A percentile compares a stretch with the other conserved stretches of the same genome.
phyloP scores from a whole-genome alignment of 768 basidiomycete genomes.

The Leccinellum luteum region DNA sequence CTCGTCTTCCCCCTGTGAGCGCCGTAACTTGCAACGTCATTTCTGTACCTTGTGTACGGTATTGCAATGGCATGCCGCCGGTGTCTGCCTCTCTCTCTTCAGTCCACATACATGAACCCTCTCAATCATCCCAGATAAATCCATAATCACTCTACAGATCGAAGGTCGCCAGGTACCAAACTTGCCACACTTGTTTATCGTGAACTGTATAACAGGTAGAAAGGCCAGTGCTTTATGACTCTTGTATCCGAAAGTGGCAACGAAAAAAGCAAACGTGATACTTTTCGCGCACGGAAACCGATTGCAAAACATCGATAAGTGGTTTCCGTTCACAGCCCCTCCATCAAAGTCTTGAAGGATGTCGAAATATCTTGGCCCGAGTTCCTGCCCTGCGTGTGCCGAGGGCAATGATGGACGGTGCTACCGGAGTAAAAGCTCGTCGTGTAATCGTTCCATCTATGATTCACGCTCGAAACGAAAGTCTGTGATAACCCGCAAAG shows the following conservation, averaged over 20 bases:
- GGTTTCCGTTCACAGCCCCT: background rate
- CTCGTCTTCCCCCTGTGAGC: background rate
- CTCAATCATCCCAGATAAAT: slow-evolving; percentile 5
- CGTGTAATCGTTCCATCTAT: background rate
- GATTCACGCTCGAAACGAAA: background rate
- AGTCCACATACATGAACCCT: background rate
- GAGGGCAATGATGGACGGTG: slow-evolving; percentile 1
- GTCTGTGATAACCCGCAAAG: background rate
- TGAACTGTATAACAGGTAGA: background rate
- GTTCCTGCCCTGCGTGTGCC: background rate
- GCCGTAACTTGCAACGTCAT: slow-evolving; percentile 4
- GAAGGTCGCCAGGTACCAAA: slow-evolving; percentile 1
- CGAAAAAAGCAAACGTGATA: background rate
- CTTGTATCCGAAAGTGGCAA: background rate
- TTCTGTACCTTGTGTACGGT: background rate
- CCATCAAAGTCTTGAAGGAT: background rate
- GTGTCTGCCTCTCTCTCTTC: background rate
- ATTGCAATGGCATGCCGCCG: too few relatives aligned
- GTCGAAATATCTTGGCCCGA: background rate
- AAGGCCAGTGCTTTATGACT: background rate
- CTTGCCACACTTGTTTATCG: background rate
- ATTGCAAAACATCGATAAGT: background rate
- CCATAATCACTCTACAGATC: background rate
- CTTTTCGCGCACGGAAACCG: slow-evolving; percentile 1
- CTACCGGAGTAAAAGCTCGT: slow-evolving; percentile 1